Percentiles rank a stretch among this genome's conserved stretches.
These are phyloP conservation scores for Plectosphaerella sp. DNA, from an alignment of 2,329 filamentous ascomycete genomes.

Conservation along the genomic window DNA sequence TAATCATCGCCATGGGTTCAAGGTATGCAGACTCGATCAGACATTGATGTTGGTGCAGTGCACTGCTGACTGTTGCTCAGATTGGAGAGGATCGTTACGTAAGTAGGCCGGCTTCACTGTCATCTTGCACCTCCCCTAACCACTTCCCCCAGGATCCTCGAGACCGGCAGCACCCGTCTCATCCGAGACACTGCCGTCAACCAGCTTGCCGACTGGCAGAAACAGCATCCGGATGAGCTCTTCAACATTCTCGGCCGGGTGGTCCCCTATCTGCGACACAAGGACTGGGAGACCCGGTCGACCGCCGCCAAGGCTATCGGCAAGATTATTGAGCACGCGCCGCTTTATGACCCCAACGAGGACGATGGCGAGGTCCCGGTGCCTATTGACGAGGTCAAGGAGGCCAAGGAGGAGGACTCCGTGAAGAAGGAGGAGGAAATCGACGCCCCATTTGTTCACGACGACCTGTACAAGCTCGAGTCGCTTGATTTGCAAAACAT, in stretches of 20 bases:
- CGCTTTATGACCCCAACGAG: slow-evolving; percentile 81
- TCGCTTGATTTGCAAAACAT: slow-evolving; percentile 75
- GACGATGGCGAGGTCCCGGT: slow-evolving; percentile 48
- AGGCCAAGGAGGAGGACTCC: slow-evolving; percentile 28
- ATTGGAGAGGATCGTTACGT: slow-evolving; percentile 4
- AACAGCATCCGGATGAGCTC: slow-evolving; percentile 93
- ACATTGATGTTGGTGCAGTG: not conserved
- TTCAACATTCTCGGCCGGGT: slow-evolving; percentile 93
- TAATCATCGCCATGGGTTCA: slow-evolving; percentile 1
- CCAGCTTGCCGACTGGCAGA: slow-evolving; percentile 96
- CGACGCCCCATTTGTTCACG: slow-evolving; percentile 38
- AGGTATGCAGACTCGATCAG: not conserved
- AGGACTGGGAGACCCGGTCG: slow-evolving; percentile 94
- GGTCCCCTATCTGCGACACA: slow-evolving; percentile 90
- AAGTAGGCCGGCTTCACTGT: not conserved
- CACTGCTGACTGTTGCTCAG: not conserved
- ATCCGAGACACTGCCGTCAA: slow-evolving; percentile 97
- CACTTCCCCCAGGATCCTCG: slow-evolving; percentile 65
- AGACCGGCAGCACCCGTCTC: slow-evolving; percentile 93
- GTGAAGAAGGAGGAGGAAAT: slow-evolving; percentile 61
- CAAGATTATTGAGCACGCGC: slow-evolving; percentile 86
- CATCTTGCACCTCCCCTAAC: not conserved
- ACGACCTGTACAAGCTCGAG: slow-evolving; percentile 67
- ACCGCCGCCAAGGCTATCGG: slow-evolving; percentile 92
- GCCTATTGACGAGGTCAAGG: slow-evolving; percentile 17